These are phyloP conservation scores for Thelonectria olida DNA, from an alignment of 2,329 filamentous ascomycete species.

Conservation along the genomic window DNA sequence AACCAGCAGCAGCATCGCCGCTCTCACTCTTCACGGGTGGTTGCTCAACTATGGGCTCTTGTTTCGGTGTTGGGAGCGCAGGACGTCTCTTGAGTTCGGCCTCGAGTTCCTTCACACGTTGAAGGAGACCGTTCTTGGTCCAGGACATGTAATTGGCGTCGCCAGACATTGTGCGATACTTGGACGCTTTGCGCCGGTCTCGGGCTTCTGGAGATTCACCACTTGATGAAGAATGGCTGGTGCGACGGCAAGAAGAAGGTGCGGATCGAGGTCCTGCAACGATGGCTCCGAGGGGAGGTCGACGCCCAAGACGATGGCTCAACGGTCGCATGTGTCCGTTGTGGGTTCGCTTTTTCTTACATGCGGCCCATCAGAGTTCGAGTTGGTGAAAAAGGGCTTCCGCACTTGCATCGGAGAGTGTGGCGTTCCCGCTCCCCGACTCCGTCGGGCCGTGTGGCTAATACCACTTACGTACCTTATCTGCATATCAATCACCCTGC, in stretches of 20 bases:
- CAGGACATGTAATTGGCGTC: constrained; percentile 68
- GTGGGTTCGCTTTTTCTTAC: constrained; percentile 35
- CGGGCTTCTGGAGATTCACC: constrained; percentile 29
- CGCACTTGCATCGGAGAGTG: constrained; percentile 22
- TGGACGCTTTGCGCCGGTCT: constrained; percentile 24
- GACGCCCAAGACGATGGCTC: constrained; percentile 37
- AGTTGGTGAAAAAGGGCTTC: constrained; percentile 37
- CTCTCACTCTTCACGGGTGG: constrained; percentile 4
- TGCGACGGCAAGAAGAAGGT: not conserved
- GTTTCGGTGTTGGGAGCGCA: constrained; percentile 39
- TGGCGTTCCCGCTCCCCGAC: constrained; percentile 26
- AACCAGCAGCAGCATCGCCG: constrained; percentile 5
- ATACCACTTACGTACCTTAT: constrained; percentile 38
- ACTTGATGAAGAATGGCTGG: constrained; percentile 30
- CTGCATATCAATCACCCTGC: not conserved
- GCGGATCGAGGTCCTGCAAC: constrained; percentile 22
- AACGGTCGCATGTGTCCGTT: constrained; percentile 42
- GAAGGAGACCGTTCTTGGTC: constrained; percentile 74
- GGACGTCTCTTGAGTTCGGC: constrained; percentile 64
- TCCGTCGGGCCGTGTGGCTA: constrained; percentile 21
- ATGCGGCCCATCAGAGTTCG: constrained; percentile 34
- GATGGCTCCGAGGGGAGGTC: constrained; percentile 35
- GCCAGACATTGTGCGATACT: constrained; percentile 43
- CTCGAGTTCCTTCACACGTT: constrained; percentile 75
- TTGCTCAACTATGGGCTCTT: constrained; percentile 14